These are phyloP conservation scores for Boletus insuetus DNA, from an alignment of 768 basidiomycete species.

Conservation along the genomic window DNA sequence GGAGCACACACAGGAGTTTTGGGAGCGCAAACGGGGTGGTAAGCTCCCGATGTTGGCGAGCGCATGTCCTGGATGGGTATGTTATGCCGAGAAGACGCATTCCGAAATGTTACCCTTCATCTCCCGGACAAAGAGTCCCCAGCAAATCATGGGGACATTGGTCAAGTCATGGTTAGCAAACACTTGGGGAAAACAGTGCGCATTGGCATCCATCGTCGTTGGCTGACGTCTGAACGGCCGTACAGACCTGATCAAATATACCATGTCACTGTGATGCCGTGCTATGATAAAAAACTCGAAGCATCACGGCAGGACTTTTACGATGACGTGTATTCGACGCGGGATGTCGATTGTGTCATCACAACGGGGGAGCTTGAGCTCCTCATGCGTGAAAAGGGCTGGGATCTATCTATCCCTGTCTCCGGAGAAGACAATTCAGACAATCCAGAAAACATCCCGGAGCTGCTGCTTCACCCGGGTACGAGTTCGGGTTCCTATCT, in stretches of 20 bases:
- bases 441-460: constrained; percentile 47
- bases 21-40: constrained; percentile 54
- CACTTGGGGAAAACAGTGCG: constrained; percentile 68
- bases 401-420: constrained; percentile 66
- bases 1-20: constrained; percentile 81
- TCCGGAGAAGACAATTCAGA: constrained; percentile 44
- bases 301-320: constrained; percentile 95
- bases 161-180: constrained; percentile 85
- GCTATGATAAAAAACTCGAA: constrained; percentile 99
- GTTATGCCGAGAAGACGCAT: constrained; percentile 98
- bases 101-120: constrained; percentile 92
- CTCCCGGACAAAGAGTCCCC: constrained; percentile 84
- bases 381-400: constrained; percentile 77
- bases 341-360: constrained; percentile 96
- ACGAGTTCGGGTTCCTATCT: constrained; percentile 93
- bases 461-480: constrained; percentile 74
- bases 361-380: constrained; percentile 93
- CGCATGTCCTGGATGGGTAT: constrained; percentile 99
- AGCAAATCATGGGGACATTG: constrained; percentile 90
- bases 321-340: constrained; percentile 71
- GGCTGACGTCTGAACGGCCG: constrained; percentile 1
- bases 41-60: constrained; percentile 87
- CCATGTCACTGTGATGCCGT: constrained; percentile 98
- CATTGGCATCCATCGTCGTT: constrained; percentile 9
- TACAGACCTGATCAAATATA: constrained; percentile 83